These are phyloP conservation scores for Puccinia brachypodii DNA, from an alignment of 1,284 basidiomycete species.

Conservation along the genomic window DNA sequence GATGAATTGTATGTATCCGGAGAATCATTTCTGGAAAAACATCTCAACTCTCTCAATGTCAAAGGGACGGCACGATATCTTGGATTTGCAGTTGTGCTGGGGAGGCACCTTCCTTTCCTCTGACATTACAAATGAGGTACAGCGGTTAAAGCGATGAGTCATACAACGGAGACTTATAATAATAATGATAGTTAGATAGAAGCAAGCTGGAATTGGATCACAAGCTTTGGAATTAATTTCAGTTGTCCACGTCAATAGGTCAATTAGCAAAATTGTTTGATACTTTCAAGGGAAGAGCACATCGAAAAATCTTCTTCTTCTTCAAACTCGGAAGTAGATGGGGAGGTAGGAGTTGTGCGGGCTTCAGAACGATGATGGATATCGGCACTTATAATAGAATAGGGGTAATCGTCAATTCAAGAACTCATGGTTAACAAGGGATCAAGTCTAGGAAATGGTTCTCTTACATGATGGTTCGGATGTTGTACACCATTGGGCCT, in stretches of 20 bases:
- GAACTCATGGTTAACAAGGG: background rate
- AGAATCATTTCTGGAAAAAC: no score
- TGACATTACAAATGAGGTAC: no score
- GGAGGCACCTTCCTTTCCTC: no score
- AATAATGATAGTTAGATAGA: no score
- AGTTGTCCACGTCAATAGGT: no score
- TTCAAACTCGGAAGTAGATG: background rate
- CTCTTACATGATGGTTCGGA: background rate
- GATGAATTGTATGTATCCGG: no score
- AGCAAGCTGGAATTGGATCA: no score
- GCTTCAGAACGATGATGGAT: slow-evolving; percentile 4
- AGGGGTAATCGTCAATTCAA: background rate
- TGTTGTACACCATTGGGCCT: slow-evolving; percentile 34
- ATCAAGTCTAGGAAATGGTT: background rate
- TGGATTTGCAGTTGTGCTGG: no score
- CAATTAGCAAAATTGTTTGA: slow-evolving; percentile 25
- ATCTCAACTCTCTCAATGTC: no score
- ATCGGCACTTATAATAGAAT: background rate
- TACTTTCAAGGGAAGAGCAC: slow-evolving; percentile 9
- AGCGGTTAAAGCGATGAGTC: no score
- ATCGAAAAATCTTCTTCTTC: slow-evolving; percentile 14
- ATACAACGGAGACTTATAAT: no score
- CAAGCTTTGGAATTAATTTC: background rate
- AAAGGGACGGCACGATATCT: no score
- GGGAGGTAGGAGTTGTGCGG: background rate